phyloP scores from a whole-genome alignment of 139 green algal species.

The Bryopsis sp. region DNA sequence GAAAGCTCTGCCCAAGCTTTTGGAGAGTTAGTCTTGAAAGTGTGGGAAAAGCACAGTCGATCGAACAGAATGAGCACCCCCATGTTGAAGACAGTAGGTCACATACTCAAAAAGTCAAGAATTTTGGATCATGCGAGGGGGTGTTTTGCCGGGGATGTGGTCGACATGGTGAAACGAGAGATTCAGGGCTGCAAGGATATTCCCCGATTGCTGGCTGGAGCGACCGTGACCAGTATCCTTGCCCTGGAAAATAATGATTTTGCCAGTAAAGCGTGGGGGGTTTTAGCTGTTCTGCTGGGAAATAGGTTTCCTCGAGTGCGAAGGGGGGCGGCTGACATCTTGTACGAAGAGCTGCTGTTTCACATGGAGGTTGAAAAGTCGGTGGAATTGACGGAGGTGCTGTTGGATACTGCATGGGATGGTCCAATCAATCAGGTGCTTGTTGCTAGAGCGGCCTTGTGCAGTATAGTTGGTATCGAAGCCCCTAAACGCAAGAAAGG shows the following conservation, averaged over 20 bases:
- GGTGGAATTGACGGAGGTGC: background rate
- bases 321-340: slow-evolving; percentile 4
- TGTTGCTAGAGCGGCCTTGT: background rate
- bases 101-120: slow-evolving; percentile 37
- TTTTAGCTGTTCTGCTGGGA: slow-evolving; percentile 48
- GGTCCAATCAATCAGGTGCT: slow-evolving; percentile 5
- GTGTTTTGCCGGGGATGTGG: slow-evolving; percentile 25
- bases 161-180: slow-evolving; percentile 40
- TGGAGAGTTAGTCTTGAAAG: slow-evolving; percentile 16
- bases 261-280: slow-evolving; percentile 35
- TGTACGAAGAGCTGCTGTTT: slow-evolving; percentile 17
- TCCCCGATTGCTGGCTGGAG: slow-evolving; percentile 42
- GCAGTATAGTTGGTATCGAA: background rate
- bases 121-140: slow-evolving; percentile 1
- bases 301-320: slow-evolving; percentile 51
- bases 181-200: slow-evolving; percentile 54
- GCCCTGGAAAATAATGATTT: slow-evolving; percentile 25
- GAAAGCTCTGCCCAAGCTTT: slow-evolving; percentile 14
- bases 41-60: slow-evolving; percentile 33
- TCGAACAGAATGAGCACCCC: slow-evolving; percentile 35
- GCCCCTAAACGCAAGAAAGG: background rate
- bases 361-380: background rate
- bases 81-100: slow-evolving; percentile 37
- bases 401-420: slow-evolving; percentile 19
- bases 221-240: slow-evolving; percentile 38